Conservation (phyloP, 805 yeast species). For the Torulaspora indica region DNA sequence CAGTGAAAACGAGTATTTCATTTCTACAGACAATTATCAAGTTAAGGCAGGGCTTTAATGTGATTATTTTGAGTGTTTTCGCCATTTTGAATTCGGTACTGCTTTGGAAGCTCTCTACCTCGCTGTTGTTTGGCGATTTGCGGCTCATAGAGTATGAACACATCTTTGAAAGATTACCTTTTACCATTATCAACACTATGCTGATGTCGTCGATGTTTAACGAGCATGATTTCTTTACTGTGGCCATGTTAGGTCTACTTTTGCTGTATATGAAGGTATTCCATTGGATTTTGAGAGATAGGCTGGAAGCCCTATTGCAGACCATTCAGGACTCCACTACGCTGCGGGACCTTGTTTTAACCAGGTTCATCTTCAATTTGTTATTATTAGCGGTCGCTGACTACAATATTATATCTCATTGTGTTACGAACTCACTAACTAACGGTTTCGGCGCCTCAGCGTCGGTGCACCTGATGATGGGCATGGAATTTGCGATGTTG, state of each 20-base stretch:
- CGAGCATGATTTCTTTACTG: slow-evolving; percentile 45
- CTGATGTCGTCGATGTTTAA: slow-evolving; percentile 52
- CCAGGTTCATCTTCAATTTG: slow-evolving; percentile 44
- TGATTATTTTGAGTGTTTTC: slow-evolving; percentile 43
- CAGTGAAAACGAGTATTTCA: slow-evolving; percentile 27
- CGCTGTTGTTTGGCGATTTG: slow-evolving; percentile 65
- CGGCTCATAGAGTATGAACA: slow-evolving; percentile 74
- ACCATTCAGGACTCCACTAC: slow-evolving; percentile 35
- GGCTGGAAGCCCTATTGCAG: slow-evolving; percentile 48
- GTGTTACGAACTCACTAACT: slow-evolving; percentile 43
- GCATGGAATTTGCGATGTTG: slow-evolving; percentile 68
- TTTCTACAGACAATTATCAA: slow-evolving; percentile 44
- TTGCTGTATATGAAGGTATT: slow-evolving; percentile 57
- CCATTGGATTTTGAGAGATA: slow-evolving; percentile 63
- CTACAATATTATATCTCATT: slow-evolving; percentile 46
- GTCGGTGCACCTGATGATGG: slow-evolving; percentile 59
- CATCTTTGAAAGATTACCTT: slow-evolving; percentile 60
- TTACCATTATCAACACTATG: slow-evolving; percentile 57
- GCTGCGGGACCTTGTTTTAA: slow-evolving; percentile 31
- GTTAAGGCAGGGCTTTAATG: slow-evolving; percentile 47
- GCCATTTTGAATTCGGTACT: slow-evolving; percentile 37
- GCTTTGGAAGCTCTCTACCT: slow-evolving; percentile 47
- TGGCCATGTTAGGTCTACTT: slow-evolving; percentile 37
- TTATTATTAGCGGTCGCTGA: slow-evolving; percentile 47
- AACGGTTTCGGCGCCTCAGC: slow-evolving; percentile 42